A percentile compares a stretch with the other conserved stretches of the same genome.
Evolutionary conservation across 1,284 basidiomycete genomes (phyloP).

Genomic region (Melampsora americana): DNA sequence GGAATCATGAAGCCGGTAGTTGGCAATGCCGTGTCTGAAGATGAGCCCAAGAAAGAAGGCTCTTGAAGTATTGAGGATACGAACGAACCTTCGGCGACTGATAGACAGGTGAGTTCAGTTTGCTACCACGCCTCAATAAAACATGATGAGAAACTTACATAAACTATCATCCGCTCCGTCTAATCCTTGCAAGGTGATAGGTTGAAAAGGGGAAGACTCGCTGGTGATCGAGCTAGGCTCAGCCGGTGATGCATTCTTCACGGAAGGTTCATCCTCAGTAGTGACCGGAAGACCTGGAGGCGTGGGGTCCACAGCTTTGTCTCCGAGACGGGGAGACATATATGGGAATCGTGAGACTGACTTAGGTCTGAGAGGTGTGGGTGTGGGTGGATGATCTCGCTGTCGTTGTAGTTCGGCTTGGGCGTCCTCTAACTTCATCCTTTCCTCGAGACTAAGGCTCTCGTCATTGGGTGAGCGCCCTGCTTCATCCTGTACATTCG

Average conservation of each 20-base stretch:
- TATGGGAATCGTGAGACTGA: constrained; percentile 34
- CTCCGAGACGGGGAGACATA: not conserved
- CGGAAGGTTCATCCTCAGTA: not conserved
- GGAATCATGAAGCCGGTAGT: constrained; percentile 1
- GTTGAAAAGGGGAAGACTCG: constrained; percentile 10
- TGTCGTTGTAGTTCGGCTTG: not conserved
- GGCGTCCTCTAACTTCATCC: not conserved
- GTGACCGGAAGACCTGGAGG: not conserved
- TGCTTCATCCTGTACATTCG: not conserved
- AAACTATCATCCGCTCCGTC: constrained; percentile 30
- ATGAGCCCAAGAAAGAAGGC: constrained; percentile 27
- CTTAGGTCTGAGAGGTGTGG: not conserved
- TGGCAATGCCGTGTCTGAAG: constrained; percentile 11
- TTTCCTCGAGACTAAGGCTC: not conserved
- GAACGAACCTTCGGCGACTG: constrained; percentile 34
- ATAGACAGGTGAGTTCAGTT: no score
- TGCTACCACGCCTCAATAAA: no score
- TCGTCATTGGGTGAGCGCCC: not conserved
- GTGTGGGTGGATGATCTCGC: not conserved
- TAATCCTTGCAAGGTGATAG: constrained; percentile 22
- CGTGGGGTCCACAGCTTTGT: not conserved
- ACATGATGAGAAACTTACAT: constrained; percentile 9
- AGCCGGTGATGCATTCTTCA: not conserved
- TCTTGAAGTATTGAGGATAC: constrained; percentile 37
- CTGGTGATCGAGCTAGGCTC: not conserved